Evolutionary conservation across 2,329 filamentous ascomycete species (phyloP), one percentile per base, ranked within the genome.

Genomic region (Ophiostoma angusticollis): DNA sequence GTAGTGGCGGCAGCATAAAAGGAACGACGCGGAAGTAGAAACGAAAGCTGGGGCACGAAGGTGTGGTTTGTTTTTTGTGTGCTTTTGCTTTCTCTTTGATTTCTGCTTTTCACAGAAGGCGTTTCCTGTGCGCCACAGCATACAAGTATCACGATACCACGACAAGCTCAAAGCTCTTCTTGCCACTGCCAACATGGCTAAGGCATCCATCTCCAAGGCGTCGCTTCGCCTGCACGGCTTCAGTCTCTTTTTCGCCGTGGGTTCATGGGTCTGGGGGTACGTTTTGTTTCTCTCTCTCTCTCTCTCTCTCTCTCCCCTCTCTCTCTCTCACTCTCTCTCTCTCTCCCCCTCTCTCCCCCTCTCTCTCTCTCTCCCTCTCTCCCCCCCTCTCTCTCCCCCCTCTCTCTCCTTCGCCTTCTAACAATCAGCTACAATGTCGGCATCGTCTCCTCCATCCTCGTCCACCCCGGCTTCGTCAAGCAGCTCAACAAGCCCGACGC

Each of bases 401-500:
- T 30, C 25, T 23, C 7, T 33, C 14, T 9, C 23, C 28, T 23
- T 30, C n/a, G 14, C 7, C 13, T 2, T n/a, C n/a, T n/a, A n/a
- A n/a, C n/a, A n/a, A n/a, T 17, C 31, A 69, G 66, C 12, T 74
- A 75, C 52, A 72, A 74, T 49, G 65, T 76, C 47, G 72, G 71
- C 37, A 61, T 76, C 31, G 58, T 74, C 14, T 68, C 68, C 1
- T 70, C 69, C 1, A 59, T 76, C 27, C 67, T 73, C 37, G 67
- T 72, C 5, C 65, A 73, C 47, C 64, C 65, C 0, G 71, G 71
- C 14, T 76, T 71, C 56, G 55, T 57, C n/a, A 52, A 58, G 14
- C 56, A 64, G 6, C 59, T 73, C 9, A 53, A 62, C 35, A 49
- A 63, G 19, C 68, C 63, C 6, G 58, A 55, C 2, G 60, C 68